These are phyloP conservation scores for Canna indica DNA, from an alignment of 176 grass and related monocot species.

Conservation along the genomic window DNA sequence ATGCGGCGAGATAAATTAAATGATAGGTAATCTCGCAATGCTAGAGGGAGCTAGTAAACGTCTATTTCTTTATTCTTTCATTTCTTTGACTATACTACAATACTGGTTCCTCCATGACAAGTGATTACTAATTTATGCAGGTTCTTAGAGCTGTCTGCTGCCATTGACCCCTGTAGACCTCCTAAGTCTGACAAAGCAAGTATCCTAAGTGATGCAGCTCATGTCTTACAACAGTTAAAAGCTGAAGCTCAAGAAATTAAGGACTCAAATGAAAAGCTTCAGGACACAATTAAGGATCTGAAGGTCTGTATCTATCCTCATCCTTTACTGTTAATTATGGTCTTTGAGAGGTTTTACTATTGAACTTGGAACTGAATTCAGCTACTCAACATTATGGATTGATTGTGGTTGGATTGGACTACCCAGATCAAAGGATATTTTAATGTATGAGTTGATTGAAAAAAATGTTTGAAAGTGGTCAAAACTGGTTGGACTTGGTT, in stretches of 20 bases:
- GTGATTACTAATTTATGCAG: constrained; percentile 4
- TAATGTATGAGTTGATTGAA: no score
- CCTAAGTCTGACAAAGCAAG: constrained; percentile 38
- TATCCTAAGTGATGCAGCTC: constrained; percentile 29
- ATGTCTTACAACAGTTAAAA: constrained; percentile 33
- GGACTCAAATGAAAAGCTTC: constrained; percentile 38
- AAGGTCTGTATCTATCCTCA: constrained; percentile 25
- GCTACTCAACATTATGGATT: no score
- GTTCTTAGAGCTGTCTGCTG: constrained; percentile 33
- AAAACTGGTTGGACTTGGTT: no score
- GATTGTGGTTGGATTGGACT: no score
- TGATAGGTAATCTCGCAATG: constrained; percentile 26
- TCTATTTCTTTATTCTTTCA: background rate
- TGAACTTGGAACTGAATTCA: background rate
- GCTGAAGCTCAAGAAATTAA: constrained; percentile 36
- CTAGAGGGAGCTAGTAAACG: background rate
- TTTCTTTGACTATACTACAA: background rate
- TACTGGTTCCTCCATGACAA: background rate
- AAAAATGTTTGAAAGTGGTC: no score
- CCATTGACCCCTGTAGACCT: constrained; percentile 37
- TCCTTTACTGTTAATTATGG: background rate
- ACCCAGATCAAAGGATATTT: no score
- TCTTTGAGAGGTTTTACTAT: background rate
- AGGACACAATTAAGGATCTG: constrained; percentile 36
- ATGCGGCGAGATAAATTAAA: constrained; percentile 29